Evolutionary conservation across 2,329 filamentous ascomycete species (phyloP).

Genomic region (Cordyceps cateniannulata): DNA sequence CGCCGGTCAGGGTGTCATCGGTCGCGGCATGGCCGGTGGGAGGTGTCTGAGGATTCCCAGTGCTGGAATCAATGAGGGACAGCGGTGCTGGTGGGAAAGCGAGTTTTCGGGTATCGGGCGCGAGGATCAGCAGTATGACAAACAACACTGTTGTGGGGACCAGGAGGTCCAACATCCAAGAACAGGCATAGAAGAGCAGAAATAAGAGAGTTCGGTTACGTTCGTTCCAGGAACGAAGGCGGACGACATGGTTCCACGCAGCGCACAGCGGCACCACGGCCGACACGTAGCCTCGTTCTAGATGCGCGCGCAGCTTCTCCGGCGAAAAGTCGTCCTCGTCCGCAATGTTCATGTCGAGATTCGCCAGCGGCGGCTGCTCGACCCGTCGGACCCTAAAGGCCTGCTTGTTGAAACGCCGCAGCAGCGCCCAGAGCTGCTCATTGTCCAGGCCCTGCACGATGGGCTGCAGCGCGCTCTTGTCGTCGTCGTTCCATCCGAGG

Average conservation of each 20-base stretch:
- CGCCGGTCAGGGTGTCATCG: constrained; percentile 67
- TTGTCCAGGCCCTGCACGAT: constrained; percentile 64
- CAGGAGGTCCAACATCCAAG: constrained; percentile 64
- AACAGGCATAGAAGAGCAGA: constrained; percentile 41
- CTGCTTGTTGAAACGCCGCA: constrained; percentile 69
- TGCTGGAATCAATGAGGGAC: constrained; percentile 58
- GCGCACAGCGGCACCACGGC: constrained; percentile 58
- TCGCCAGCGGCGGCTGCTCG: constrained; percentile 44
- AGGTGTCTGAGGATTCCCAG: constrained; percentile 67
- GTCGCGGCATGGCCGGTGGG: constrained; percentile 66
- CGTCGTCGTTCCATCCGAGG: constrained; percentile 60
- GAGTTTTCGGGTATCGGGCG: constrained; percentile 49
- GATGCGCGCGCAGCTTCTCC: constrained; percentile 68
- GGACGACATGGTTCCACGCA: constrained; percentile 62
- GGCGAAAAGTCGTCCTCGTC: constrained; percentile 76
- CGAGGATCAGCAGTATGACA: constrained; percentile 56
- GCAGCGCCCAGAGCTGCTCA: constrained; percentile 65
- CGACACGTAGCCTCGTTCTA: constrained; percentile 74
- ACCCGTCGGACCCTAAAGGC: constrained; percentile 63
- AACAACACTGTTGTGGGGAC: constrained; percentile 50
- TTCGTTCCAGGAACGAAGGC: constrained; percentile 72
- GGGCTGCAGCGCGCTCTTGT: constrained; percentile 46
- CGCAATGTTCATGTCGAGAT: constrained; percentile 71
- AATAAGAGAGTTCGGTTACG: constrained; percentile 58
- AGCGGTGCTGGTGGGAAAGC: constrained; percentile 72